phyloP scores from a whole-genome alignment of 2,329 filamentous ascomycete genomes.

The Epichloe bromicola region DNA sequence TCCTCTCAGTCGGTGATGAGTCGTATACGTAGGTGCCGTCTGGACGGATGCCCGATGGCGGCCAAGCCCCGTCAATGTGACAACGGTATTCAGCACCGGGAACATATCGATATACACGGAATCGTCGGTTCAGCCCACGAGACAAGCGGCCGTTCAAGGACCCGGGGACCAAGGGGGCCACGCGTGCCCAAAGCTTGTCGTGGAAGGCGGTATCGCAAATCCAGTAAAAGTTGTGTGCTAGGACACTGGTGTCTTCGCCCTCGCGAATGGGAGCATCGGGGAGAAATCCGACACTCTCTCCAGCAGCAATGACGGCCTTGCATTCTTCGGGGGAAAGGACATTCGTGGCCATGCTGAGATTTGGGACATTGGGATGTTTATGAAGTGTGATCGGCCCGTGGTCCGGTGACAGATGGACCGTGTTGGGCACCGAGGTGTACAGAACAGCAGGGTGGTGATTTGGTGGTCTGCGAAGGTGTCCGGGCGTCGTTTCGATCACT shows the following conservation, averaged over 20 bases:
- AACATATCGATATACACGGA: conserved; percentile 60
- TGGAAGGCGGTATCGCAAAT: conserved; percentile 51
- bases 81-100: conserved; percentile 59
- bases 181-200: conserved; percentile 48
- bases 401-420: conserved; percentile 36
- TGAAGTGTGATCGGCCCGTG: conserved; percentile 37
- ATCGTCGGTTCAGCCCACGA: conserved; percentile 54
- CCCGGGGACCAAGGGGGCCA: conserved; percentile 44
- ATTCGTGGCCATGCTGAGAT: conserved; percentile 45
- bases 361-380: conserved; percentile 49
- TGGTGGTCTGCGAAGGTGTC: conserved; percentile 48
- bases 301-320: conserved; percentile 51
- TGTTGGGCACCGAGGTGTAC: conserved; percentile 45
- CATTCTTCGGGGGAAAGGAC: conserved; percentile 51
- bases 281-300: conserved; percentile 50
- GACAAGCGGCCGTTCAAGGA: conserved; percentile 41
- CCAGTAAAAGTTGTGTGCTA: conserved; percentile 67
- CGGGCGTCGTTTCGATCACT: conserved; percentile 48
- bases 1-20: conserved; percentile 41
- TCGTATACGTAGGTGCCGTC: conserved; percentile 53
- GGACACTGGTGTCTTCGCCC: conserved; percentile 50
- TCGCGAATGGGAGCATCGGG: conserved; percentile 55
- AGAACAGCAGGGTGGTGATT: conserved; percentile 55
- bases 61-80: conserved; percentile 63
- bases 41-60: conserved; percentile 49